Evolutionary conservation across 225 moss, liverwort and hornwort genomes (phyloP), one percentile per base, ranked within the genome.

Genomic region (Asterella californica): DNA sequence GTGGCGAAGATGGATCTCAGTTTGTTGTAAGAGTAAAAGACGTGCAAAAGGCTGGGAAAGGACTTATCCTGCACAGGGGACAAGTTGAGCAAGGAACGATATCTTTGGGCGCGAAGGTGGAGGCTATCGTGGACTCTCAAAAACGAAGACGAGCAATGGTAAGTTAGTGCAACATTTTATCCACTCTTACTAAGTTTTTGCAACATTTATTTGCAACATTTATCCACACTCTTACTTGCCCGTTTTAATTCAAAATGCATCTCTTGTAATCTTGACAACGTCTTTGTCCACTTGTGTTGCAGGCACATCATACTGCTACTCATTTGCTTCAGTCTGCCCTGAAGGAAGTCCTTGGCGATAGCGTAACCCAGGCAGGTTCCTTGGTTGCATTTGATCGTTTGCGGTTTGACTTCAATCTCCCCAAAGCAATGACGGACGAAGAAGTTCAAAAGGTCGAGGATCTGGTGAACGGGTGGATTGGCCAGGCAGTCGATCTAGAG

Each of bases 291-390:
- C 5, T 25, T 50, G 22, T 29, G 27, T 78, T 47, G 84, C 91
- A 95, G 95, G 91, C 85, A 81, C 96, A 96, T 83, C 96, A 96
- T 72, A 94, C 96, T 65, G 94, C 96, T 54, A 96, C 96, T 9
- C 96, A 96, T 80, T 83, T 96, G 54, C 90, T 96, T 72, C 96
- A 96, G 79, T 91, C 94, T 83, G 96, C 94, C 67, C 70, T 96
- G 79, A 96, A 94, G 86, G 80, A 86, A 59, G 91, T 90, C 14
- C 81, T 96, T 70, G 96, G 96, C 46, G 63, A 85, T 57, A 91
- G 88, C 66, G 90, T 90, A 29, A 90, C 96, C 74, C 96, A 96
- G 84, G 94, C 94, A 33, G 96, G 96, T 73, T 96, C 96, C 15
- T 83, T 96, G 80, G 96, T 96, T 78, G 94, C 92, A 77, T 96